These are phyloP conservation scores for Wickerhamomyces sydowiorum DNA, from an alignment of 805 yeast genomes.

Conservation along the genomic window DNA sequence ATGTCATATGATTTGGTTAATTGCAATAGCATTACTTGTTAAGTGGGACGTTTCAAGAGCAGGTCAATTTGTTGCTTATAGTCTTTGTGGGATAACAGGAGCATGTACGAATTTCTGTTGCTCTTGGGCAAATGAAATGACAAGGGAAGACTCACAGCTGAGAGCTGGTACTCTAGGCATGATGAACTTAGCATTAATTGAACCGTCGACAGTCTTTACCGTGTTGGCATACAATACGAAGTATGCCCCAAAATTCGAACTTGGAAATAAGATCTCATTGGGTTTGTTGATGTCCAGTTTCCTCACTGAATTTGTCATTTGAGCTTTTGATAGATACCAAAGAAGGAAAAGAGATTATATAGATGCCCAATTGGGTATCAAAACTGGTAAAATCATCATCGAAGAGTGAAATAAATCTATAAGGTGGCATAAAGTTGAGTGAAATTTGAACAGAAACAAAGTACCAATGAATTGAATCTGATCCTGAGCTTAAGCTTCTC, in stretches of 20 bases:
- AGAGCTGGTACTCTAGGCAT: constrained; percentile 19
- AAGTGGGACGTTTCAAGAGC: constrained; percentile 1
- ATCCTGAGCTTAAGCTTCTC: too few relatives aligned
- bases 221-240: constrained; percentile 12
- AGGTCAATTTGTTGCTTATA: background rate
- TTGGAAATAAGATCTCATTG: constrained; percentile 12
- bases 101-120: constrained; percentile 2
- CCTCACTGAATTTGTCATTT: constrained; percentile 11
- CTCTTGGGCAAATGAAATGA: constrained; percentile 20
- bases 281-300: constrained; percentile 6
- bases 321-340: constrained; percentile 17
- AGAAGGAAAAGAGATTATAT: constrained; percentile 12
- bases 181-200: constrained; percentile 13
- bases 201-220: constrained; percentile 8
- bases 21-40: background rate
- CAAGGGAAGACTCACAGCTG: constrained; percentile 18
- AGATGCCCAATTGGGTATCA: too few relatives aligned
- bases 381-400: too few relatives aligned
- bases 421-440: too few relatives aligned
- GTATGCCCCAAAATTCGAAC: constrained; percentile 11
- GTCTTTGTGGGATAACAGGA: background rate
- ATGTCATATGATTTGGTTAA: background rate
- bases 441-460: too few relatives aligned
- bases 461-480: too few relatives aligned
- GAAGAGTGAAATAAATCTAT: too few relatives aligned